Evolutionary conservation across 257 asterid species (phyloP).

Genomic region (Solanum boliviense): DNA sequence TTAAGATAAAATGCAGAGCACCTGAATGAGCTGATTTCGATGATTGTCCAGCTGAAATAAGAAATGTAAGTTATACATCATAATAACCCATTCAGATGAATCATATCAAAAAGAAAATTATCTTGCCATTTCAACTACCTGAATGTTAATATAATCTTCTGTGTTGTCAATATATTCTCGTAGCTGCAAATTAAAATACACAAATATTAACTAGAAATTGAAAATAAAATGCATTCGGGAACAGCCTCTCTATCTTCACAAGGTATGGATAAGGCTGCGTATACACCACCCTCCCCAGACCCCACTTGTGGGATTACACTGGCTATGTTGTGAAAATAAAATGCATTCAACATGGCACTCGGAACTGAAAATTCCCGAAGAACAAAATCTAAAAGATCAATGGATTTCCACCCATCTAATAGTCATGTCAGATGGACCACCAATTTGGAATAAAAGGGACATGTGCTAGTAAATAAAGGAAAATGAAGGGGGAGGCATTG

Average conservation of each 20-base stretch:
- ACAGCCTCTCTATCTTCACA: neutral
- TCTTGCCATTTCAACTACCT: slow-evolving; percentile 30
- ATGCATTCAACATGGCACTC: neutral
- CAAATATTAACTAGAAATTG: neutral
- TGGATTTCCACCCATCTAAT: neutral
- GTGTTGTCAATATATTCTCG: slow-evolving; percentile 91
- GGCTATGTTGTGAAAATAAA: neutral
- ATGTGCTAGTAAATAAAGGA: neutral
- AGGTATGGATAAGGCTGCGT: neutral
- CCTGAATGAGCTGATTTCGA: slow-evolving; percentile 96
- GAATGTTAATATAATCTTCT: slow-evolving; percentile 90
- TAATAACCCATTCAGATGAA: neutral
- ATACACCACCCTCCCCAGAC: neutral
- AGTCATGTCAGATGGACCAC: neutral
- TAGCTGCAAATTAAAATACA: slow-evolving; percentile 35
- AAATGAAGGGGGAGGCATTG: neutral
- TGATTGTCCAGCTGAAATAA: slow-evolving; percentile 80
- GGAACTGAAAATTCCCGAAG: neutral
- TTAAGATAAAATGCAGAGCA: slow-evolving; percentile 4
- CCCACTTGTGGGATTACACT: neutral
- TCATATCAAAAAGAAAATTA: neutral
- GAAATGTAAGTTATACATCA: slow-evolving; percentile 1
- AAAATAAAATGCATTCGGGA: neutral
- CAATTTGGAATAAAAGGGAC: neutral
- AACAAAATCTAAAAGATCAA: neutral